These are phyloP conservation scores for Pholiota adiposa DNA, from an alignment of 1,284 basidiomycete species.

Conservation along the genomic window DNA sequence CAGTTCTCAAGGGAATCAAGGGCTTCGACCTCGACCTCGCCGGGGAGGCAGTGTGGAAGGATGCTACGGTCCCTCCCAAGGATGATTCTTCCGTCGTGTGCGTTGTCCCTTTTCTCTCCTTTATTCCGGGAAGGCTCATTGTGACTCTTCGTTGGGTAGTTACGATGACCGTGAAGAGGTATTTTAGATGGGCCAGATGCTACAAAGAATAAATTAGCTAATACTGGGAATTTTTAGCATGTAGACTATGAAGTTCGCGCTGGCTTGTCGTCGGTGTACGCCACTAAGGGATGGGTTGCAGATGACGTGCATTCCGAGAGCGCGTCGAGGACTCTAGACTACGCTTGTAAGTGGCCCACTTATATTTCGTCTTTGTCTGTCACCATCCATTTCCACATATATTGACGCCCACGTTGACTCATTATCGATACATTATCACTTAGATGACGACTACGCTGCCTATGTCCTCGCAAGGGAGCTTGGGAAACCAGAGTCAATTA, in stretches of 20 bases:
- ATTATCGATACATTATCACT: neutral
- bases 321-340: constrained; percentile 78
- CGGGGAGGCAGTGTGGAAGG: constrained; percentile 78
- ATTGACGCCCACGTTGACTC: neutral
- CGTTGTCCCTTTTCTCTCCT: constrained; percentile 12
- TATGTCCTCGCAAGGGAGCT: constrained; percentile 62
- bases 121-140: neutral
- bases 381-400: neutral
- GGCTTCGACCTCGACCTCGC: constrained; percentile 71
- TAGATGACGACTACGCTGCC: constrained; percentile 82
- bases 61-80: constrained; percentile 70
- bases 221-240: constrained; percentile 41
- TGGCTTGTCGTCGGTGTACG: constrained; percentile 72
- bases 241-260: constrained; percentile 86
- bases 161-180: constrained; percentile 81
- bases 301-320: constrained; percentile 81
- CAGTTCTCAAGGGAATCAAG: constrained; percentile 65
- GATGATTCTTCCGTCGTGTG: constrained; percentile 63
- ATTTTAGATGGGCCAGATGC: constrained; percentile 10
- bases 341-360: constrained; percentile 61
- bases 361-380: neutral
- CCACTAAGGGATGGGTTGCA: constrained; percentile 75
- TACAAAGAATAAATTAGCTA: neutral
- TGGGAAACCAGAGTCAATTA: constrained; percentile 52
- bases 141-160: constrained; percentile 33